These are phyloP conservation scores for Bacterosira constricta DNA, from an alignment of 108 stramenopile species.

Conservation along the genomic window DNA sequence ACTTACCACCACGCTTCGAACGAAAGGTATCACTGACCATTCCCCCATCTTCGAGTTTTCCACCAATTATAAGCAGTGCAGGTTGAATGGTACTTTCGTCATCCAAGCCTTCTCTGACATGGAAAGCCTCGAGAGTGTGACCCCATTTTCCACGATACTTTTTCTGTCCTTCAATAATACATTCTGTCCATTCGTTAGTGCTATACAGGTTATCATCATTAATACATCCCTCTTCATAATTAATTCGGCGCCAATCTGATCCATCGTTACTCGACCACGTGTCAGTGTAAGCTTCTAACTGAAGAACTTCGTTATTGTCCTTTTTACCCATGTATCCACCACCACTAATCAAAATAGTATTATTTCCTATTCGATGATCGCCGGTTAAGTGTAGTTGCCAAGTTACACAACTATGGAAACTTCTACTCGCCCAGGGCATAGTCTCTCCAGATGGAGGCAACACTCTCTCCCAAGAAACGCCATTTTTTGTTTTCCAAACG, in stretches of 20 bases:
- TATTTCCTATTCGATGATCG: slow-evolving; percentile 11
- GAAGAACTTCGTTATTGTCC: slow-evolving; percentile 58
- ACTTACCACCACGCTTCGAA: slow-evolving; percentile 37
- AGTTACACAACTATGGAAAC: slow-evolving; percentile 59
- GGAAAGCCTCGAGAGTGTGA: slow-evolving; percentile 58
- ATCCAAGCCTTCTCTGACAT: slow-evolving; percentile 32
- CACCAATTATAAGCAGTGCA: slow-evolving; percentile 53
- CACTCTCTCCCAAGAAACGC: slow-evolving; percentile 52
- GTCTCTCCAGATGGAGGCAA: slow-evolving; percentile 25
- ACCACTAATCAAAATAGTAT: slow-evolving; percentile 59
- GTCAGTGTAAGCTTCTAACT: slow-evolving; percentile 54
- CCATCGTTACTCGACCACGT: slow-evolving; percentile 64
- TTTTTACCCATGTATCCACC: slow-evolving; percentile 73
- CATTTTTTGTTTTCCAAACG: slow-evolving; percentile 62
- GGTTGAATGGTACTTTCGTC: slow-evolving; percentile 14
- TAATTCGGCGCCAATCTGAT: slow-evolving; percentile 53
- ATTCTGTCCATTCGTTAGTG: slow-evolving; percentile 60
- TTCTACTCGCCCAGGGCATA: slow-evolving; percentile 57
- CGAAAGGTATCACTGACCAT: slow-evolving; percentile 45
- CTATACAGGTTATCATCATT: slow-evolving; percentile 56
- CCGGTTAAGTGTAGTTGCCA: slow-evolving; percentile 27
- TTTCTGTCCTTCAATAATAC: slow-evolving; percentile 32
- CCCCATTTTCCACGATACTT: slow-evolving; percentile 72
- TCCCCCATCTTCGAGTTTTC: slow-evolving; percentile 46
- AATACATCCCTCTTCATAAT: slow-evolving; percentile 55